phyloP scores from a whole-genome alignment of 1,284 basidiomycete genomes.

The Pyrrhoderma lamaoense region DNA sequence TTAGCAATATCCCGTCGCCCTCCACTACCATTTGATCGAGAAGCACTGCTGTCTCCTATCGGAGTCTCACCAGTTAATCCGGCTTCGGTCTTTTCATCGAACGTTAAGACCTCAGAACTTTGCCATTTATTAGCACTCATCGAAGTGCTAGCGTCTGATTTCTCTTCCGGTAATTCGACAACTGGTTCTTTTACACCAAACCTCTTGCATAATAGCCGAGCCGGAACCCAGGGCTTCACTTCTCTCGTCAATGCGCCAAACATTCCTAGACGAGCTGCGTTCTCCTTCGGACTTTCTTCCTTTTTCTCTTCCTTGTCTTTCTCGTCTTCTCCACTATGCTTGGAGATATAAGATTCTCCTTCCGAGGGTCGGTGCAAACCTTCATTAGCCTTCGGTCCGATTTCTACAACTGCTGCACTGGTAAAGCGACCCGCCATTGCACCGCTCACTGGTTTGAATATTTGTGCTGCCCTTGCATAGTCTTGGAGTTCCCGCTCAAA shows the following conservation, averaged over 20 bases:
- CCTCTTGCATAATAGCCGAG: conserved; percentile 83
- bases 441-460: conserved; percentile 89
- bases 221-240: conserved; percentile 70
- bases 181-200: conserved; percentile 88
- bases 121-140: conserved; percentile 18
- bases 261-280: conserved; percentile 81
- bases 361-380: conserved; percentile 66
- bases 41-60: conserved; percentile 18
- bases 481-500: conserved; percentile 81
- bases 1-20: conserved; percentile 57
- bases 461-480: conserved; percentile 78
- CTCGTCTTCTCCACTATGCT: conserved; percentile 29
- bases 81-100: conserved; percentile 19
- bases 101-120: conserved; percentile 14
- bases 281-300: conserved; percentile 63
- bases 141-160: conserved; percentile 17
- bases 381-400: conserved; percentile 58
- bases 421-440: conserved; percentile 94
- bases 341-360: conserved; percentile 26
- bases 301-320: conserved; percentile 42
- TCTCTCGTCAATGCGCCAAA: conserved; percentile 83
- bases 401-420: conserved; percentile 58
- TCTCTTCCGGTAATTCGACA: conserved; percentile 30
- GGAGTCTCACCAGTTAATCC: conserved; percentile 22
- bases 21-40: conserved; percentile 16